Base-by-base conservation (phyloP, 2,329 filamentous ascomycete genomes). In the Colletotrichum truncatum region DNA sequence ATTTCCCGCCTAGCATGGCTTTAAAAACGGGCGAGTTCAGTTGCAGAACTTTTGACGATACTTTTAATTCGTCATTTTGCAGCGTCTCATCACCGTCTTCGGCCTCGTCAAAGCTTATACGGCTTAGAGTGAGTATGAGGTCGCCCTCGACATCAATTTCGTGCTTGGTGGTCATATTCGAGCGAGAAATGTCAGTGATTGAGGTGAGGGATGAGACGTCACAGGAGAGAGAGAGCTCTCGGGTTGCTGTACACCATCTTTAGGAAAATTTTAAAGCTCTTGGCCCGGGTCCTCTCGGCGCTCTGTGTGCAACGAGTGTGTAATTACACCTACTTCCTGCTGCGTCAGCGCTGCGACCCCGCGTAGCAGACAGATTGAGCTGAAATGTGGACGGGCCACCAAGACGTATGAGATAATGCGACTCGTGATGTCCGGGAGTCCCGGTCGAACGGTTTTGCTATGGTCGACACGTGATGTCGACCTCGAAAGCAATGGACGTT, bases 1-100 rank as follows among this genome's bases (percentile, higher is more conserved):
- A 74, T 23, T 59, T 68, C 0, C 52, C 53, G 3, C 61, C 43
- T 1, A 75, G 66, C 71, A 75, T 74, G 2, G 68, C 68, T 23
- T 69, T 71, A 49, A 75, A 73, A 0, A 75, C 73, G 0, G 69
- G 65, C 1, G 73, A 75, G 8, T 70, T 69, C 3, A 71, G 59
- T 4, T 57, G 69, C 2, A 77, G 49, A 9, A 73, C 67, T 30
- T 59, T 48, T 0, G 69, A 73, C 12, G 67, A 46, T 3, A 73
- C 55, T 8, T 34, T 54, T 1, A 70, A 23, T 39, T 64, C 63
- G 9, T 65, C 51, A 8, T 55, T 55, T 8, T 39, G 34, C 12
- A 62, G 26, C 10, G 51, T 30, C n/a, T 48, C 30, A 7, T 58
- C 21, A 2, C 63, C 69, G n/a, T 70, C 64, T 3, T 53, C 46